These are phyloP conservation scores for Mycosarcoma mackinlayi DNA, from an alignment of 1,284 basidiomycete species.

Conservation along the genomic window DNA sequence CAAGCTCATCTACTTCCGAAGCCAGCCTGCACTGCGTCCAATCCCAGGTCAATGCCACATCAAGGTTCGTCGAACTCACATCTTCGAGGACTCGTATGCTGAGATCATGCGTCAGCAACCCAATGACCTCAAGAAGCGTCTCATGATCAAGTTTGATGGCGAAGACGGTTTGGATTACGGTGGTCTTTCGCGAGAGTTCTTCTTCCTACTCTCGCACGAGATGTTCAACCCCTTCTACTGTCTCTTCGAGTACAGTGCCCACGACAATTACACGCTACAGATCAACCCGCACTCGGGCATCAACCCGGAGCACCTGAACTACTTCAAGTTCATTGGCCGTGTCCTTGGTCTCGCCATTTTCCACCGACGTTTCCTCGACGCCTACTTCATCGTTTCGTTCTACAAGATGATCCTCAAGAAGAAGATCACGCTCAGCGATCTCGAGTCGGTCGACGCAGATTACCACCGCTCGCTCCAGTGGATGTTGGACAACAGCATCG, in stretches of 20 bases:
- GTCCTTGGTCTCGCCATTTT: slow-evolving; percentile 95
- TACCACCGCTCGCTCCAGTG: slow-evolving; percentile 90
- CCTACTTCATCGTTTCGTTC: slow-evolving; percentile 98
- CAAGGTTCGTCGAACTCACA: slow-evolving; percentile 90
- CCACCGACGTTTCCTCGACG: slow-evolving; percentile 97
- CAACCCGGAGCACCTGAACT: slow-evolving; percentile 98
- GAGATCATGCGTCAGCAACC: slow-evolving; percentile 94
- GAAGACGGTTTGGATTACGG: slow-evolving; percentile 99
- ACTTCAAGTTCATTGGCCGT: slow-evolving; percentile 99
- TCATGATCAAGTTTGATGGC: slow-evolving; percentile 99
- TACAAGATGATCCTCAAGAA: slow-evolving; percentile 87
- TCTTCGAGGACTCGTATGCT: slow-evolving; percentile 95
- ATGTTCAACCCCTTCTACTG: slow-evolving; percentile 83
- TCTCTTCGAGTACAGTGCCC: slow-evolving; percentile 97
- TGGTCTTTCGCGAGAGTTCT: slow-evolving; percentile 98
- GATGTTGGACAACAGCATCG: slow-evolving; percentile 76
- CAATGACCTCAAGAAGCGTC: slow-evolving; percentile 92
- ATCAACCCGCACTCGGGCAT: slow-evolving; percentile 97
- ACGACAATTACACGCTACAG: slow-evolving; percentile 98
- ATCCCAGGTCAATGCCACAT: slow-evolving; percentile 90
- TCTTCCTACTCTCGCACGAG: slow-evolving; percentile 98
- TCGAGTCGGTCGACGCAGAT: slow-evolving; percentile 67
- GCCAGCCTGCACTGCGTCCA: slow-evolving; percentile 89
- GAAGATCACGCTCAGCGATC: slow-evolving; percentile 66
- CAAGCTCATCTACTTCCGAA: slow-evolving; percentile 99